Evolutionary conservation across 139 green algal genomes (phyloP), one percentile per base, ranked within the genome.

Genomic region (Volvox africanus): DNA sequence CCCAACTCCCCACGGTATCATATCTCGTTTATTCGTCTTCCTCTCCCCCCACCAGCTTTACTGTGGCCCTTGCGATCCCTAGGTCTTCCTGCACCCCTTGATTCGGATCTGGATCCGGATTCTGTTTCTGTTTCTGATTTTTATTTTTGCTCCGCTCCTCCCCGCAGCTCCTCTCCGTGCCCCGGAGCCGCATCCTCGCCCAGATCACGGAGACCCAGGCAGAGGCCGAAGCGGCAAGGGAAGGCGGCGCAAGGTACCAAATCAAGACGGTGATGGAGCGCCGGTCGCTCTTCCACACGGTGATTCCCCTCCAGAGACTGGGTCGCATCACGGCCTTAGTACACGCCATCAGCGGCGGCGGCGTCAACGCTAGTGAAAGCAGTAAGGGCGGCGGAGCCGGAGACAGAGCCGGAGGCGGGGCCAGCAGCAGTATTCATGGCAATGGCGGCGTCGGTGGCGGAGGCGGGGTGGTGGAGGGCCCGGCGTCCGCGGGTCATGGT

Each of bases 101-200:
- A n/a, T n/a, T n/a, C n/a, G n/a, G n/a, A 55, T 55, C 44, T 55
- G 5, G 44, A 55, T 55, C 44, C 5, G 5, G 44, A 55, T 55
- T 14, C 5, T 55, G 44, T 14, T 55, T 14, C 44, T 55, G 44
- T 14, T 55, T 14, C 44, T 55, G 44, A 55, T 55, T 55, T 55
- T n/a, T n/a, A n/a, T n/a, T n/a, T n/a, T n/a, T n/a, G n/a, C n/a
- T n/a, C 44, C 26, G 14, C 2, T 35, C 28, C 24, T 18, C 73
- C 73, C 73, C 65, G 21, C 82, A 88, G 82, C 62, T 88, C 1
- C 82, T 88, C 30, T 88, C 82, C 18, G 82, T 88, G 32, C 82
- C 82, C 2, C 82, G 82, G 22, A 88, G 82, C 30, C 82, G 82
- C 21, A 26, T 88, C 61, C 0, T 87, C 1, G 61, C 61, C 16